These are phyloP conservation scores for Dissoconium aciculare DNA, from an alignment of 2,329 filamentous ascomycete species.

Conservation along the genomic window DNA sequence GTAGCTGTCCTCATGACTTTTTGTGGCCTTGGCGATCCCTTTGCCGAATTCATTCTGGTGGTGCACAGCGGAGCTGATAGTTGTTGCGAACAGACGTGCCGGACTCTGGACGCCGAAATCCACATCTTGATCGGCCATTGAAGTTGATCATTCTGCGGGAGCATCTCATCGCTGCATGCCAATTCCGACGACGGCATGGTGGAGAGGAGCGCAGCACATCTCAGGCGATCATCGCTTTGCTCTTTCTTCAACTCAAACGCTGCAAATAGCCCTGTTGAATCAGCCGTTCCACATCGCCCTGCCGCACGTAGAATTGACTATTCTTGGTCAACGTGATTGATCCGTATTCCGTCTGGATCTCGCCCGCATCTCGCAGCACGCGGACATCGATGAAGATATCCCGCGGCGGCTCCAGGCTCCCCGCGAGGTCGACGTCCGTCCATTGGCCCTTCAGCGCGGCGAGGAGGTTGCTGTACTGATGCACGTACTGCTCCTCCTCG, in stretches of 20 bases:
- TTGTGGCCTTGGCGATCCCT: no score
- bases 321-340: constrained; percentile 95
- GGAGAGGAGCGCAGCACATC: no score
- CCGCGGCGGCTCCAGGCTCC: constrained; percentile 80
- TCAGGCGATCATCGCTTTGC: no score
- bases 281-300: constrained; percentile 86
- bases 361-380: constrained; percentile 88
- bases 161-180: no score
- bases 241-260: constrained; percentile 67
- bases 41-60: no score
- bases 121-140: no score
- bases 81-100: no score
- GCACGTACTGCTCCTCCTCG: constrained; percentile 91
- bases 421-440: constrained; percentile 94
- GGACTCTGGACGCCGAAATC: no score
- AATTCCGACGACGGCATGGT: no score
- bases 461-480: constrained; percentile 78
- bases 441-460: constrained; percentile 97
- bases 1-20: no score
- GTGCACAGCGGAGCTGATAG: no score
- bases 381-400: constrained; percentile 95
- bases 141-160: no score
- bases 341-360: constrained; percentile 99
- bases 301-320: constrained; percentile 91
- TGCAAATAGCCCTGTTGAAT: constrained; percentile 93